Evolutionary conservation across 768 basidiomycete genomes (phyloP).

Genomic region (Rhodotorula diobovata): DNA sequence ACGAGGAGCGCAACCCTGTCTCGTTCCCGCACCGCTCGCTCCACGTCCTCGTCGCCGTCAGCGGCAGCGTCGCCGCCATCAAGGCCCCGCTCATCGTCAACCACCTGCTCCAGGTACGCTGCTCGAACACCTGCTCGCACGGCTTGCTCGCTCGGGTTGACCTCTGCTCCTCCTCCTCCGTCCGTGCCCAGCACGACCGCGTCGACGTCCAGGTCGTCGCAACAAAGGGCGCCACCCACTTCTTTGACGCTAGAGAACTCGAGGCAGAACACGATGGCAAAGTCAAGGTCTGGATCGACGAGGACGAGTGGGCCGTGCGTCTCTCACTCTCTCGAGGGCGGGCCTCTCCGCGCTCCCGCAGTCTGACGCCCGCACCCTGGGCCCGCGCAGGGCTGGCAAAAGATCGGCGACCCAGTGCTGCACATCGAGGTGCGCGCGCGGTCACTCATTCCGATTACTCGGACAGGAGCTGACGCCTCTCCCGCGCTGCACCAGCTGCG

Average conservation of each 20-base stretch:
- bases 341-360: neutral
- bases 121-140: no score
- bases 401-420: conserved; percentile 82
- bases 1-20: conserved; percentile 31
- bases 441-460: neutral
- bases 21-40: conserved; percentile 40
- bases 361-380: no score
- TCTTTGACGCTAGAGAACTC: conserved; percentile 62
- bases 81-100: conserved; percentile 84
- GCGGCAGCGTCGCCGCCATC: conserved; percentile 92
- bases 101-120: conserved; percentile 65
- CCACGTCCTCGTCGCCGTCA: conserved; percentile 75
- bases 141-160: no score
- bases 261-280: conserved; percentile 48
- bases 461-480: neutral
- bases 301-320: conserved; percentile 86
- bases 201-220: conserved; percentile 79
- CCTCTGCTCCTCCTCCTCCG: no score
- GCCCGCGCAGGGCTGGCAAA: conserved; percentile 58
- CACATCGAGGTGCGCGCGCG: conserved; percentile 92
- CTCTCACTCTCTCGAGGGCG: neutral
- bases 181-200: conserved; percentile 63
- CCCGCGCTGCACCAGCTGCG: conserved; percentile 47
- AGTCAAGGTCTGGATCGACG: conserved; percentile 75
- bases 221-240: conserved; percentile 70